These are phyloP conservation scores for Diutina ranongensis DNA, from an alignment of 1,139 yeast species.

Conservation along the genomic window DNA sequence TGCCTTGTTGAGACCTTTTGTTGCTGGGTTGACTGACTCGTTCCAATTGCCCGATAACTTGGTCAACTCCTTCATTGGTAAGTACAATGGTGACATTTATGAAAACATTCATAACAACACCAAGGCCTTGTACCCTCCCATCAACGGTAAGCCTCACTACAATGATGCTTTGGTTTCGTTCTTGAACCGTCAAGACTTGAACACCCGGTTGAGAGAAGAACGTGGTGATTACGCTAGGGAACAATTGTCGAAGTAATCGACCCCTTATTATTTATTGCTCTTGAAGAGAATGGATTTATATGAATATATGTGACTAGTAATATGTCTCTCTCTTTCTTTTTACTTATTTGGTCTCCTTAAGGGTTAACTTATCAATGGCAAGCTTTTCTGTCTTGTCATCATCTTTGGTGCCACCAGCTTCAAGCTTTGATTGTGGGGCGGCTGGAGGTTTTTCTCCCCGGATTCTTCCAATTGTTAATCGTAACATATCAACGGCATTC, in stretches of 20 bases:
- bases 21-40: slow-evolving; percentile 11
- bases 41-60: slow-evolving; percentile 12
- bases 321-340: too few relatives aligned
- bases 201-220: not conserved
- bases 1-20: slow-evolving; percentile 10
- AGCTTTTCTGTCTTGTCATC: not conserved
- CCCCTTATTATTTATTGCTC: not conserved
- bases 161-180: slow-evolving; percentile 11
- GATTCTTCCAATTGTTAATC: not conserved
- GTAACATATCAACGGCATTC: slow-evolving; percentile 5
- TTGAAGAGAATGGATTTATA: not conserved
- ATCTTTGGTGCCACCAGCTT: not conserved
- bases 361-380: too few relatives aligned
- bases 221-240: slow-evolving; percentile 5
- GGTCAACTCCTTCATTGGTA: slow-evolving; percentile 12
- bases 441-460: not conserved
- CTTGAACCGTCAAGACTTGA: slow-evolving; percentile 9
- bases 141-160: slow-evolving; percentile 11
- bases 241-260: slow-evolving; percentile 4
- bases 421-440: not conserved
- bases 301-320: not conserved
- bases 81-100: slow-evolving; percentile 11
- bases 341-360: too few relatives aligned
- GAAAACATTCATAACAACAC: slow-evolving; percentile 11
- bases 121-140: slow-evolving; percentile 10